These are phyloP conservation scores for Penicillium aurantiogriseum DNA, from an alignment of 2,329 filamentous ascomycete species.

Conservation along the genomic window DNA sequence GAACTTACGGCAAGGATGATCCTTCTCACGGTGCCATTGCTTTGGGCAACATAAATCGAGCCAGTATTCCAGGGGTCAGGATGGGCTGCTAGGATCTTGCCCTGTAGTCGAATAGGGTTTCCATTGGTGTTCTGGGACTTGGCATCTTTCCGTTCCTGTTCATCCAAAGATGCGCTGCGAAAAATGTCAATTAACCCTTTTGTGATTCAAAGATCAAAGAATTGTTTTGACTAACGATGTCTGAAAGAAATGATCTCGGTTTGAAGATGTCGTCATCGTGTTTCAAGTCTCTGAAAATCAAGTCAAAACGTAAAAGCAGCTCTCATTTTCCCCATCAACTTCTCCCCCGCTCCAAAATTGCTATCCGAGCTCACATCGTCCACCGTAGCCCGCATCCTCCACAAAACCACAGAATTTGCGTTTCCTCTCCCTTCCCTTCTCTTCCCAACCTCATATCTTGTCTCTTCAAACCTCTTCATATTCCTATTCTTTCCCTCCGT, in stretches of 20 bases:
- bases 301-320: slow-evolving; percentile 2
- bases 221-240: slow-evolving; percentile 64
- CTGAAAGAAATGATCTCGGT: slow-evolving; percentile 86
- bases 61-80: slow-evolving; percentile 63
- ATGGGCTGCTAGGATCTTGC: slow-evolving; percentile 77
- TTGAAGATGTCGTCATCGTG: slow-evolving; percentile 64
- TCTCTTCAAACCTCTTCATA: slow-evolving; percentile 17
- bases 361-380: slow-evolving; percentile 31
- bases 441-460: slow-evolving; percentile 18
- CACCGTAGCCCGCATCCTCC: slow-evolving; percentile 35
- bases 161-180: slow-evolving; percentile 48
- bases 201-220: slow-evolving; percentile 1
- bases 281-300: not conserved
- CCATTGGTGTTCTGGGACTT: slow-evolving; percentile 81
- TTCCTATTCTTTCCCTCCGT: slow-evolving; percentile 22
- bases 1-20: slow-evolving; percentile 72
- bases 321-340: slow-evolving; percentile 13
- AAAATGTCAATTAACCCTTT: slow-evolving; percentile 17
- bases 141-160: slow-evolving; percentile 63
- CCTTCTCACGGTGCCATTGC: slow-evolving; percentile 73
- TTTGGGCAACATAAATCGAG: slow-evolving; percentile 78
- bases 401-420: slow-evolving; percentile 33
- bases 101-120: slow-evolving; percentile 73
- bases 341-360: slow-evolving; percentile 25
- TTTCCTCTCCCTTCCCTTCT: slow-evolving; percentile 25